phyloP scores from a whole-genome alignment of 2,329 filamentous ascomycete species.

The Aspergillus pseudoviridinutans region DNA sequence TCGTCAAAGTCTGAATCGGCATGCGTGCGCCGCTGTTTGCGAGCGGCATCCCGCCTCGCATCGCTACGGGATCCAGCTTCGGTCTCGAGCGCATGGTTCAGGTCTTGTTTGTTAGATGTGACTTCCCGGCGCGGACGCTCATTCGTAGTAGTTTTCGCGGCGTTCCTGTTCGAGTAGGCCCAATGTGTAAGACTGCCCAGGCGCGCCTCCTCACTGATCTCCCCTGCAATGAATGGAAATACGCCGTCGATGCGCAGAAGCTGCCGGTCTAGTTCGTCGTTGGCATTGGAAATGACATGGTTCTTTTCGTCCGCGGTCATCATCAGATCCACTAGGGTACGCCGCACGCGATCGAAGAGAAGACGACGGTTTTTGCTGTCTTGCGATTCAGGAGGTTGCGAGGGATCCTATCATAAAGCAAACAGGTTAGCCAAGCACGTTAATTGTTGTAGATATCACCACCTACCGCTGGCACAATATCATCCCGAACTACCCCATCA shows the following conservation, averaged over 20 bases:
- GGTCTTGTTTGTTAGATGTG: conserved; percentile 63
- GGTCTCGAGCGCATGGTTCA: conserved; percentile 69
- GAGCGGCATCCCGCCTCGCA: conserved; percentile 76
- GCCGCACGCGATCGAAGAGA: conserved; percentile 72
- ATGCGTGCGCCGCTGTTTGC: conserved; percentile 68
- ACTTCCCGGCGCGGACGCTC: conserved; percentile 76
- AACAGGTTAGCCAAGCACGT: neutral
- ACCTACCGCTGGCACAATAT: conserved; percentile 29
- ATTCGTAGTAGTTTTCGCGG: conserved; percentile 54
- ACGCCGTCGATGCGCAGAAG: conserved; percentile 79
- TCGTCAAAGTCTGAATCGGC: conserved; percentile 80
- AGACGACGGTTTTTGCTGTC: conserved; percentile 52
- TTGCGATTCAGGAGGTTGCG: conserved; percentile 29
- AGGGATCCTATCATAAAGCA: conserved; percentile 19
- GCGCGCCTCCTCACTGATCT: conserved; percentile 92
- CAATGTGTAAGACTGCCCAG: conserved; percentile 89
- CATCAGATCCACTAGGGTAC: conserved; percentile 78
- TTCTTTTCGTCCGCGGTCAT: conserved; percentile 96
- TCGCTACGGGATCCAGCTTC: conserved; percentile 83
- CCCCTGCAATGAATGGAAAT: conserved; percentile 78
- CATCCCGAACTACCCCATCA: conserved; percentile 31
- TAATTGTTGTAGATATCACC: neutral
- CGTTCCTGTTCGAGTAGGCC: conserved; percentile 82
- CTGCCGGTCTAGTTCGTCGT: conserved; percentile 82
- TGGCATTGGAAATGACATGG: conserved; percentile 88